A percentile compares a stretch with the other conserved stretches of the same genome.
Conservation (phyloP, 2,329 filamentous ascomycete genomes). For the Penicillium polonicum region DNA sequence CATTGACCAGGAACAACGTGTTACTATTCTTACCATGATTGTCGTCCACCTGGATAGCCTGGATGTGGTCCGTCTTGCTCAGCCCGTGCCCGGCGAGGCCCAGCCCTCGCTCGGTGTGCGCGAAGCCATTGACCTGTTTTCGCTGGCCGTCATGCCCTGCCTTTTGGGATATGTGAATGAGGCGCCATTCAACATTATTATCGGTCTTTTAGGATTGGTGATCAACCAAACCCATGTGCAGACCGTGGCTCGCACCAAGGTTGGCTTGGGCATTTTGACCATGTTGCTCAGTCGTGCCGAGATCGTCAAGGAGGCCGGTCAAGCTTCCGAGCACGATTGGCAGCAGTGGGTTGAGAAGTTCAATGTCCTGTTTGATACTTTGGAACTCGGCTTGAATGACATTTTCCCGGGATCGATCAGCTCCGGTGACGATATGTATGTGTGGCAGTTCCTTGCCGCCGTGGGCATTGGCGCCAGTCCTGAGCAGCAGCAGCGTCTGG, state of each 20-base stretch:
- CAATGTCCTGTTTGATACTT: constrained; percentile 78
- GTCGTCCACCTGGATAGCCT: constrained; percentile 88
- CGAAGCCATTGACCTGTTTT: constrained; percentile 91
- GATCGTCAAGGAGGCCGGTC: constrained; percentile 79
- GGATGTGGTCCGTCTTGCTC: constrained; percentile 81
- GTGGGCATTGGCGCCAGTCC: constrained; percentile 91
- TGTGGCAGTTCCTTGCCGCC: constrained; percentile 96
- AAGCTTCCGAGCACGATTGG: constrained; percentile 70
- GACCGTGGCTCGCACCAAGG: constrained; percentile 78
- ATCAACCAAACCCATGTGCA: constrained; percentile 79
- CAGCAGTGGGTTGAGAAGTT: constrained; percentile 82
- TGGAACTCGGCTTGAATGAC: constrained; percentile 78
- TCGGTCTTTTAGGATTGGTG: constrained; percentile 82
- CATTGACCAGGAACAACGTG: constrained; percentile 82
- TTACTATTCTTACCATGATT: constrained; percentile 94
- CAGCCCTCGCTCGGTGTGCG: constrained; percentile 74
- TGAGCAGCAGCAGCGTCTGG: constrained; percentile 91
- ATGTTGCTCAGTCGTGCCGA: constrained; percentile 93
- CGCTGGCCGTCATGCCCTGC: constrained; percentile 80
- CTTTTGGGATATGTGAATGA: constrained; percentile 89
- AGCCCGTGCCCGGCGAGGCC: constrained; percentile 69
- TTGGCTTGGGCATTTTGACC: constrained; percentile 85
- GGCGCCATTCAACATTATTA: constrained; percentile 84
- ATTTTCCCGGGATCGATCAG: constrained; percentile 93
- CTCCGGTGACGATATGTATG: constrained; percentile 87